Percentiles rank a stretch among this genome's conserved stretches.
Conservation (phyloP, 371 early-diverging fungal species). For the Lichtheimia hyalospora region DNA sequence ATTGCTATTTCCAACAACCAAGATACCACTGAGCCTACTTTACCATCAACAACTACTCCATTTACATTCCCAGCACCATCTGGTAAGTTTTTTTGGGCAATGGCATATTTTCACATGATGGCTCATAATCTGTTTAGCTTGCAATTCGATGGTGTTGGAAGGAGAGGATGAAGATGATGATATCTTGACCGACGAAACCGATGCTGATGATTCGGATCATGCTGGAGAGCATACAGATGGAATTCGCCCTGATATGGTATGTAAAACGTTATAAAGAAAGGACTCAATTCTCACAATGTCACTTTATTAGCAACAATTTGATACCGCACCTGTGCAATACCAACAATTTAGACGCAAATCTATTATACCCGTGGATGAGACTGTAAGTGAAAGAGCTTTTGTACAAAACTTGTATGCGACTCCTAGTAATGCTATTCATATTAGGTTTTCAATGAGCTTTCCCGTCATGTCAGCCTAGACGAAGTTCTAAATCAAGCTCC, state of each 20-base stretch:
- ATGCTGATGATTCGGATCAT: slow-evolving; percentile 17
- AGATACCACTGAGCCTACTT: too few species aligned
- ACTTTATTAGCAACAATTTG: slow-evolving; percentile 63
- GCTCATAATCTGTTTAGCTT: background rate
- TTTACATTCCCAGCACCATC: slow-evolving; percentile 9
- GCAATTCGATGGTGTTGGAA: slow-evolving; percentile 20
- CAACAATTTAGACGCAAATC: slow-evolving; percentile 88
- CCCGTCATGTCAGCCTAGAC: slow-evolving; percentile 84
- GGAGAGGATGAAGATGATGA: slow-evolving; percentile 38
- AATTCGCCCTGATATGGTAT: slow-evolving; percentile 47
- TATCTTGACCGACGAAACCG: slow-evolving; percentile 23
- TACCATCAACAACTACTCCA: background rate
- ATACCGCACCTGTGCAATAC: slow-evolving; percentile 58
- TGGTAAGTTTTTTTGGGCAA: too few species aligned
- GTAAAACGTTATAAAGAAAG: background rate
- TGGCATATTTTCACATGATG: too few species aligned
- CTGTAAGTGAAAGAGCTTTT: slow-evolving; percentile 25
- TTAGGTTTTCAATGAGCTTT: slow-evolving; percentile 73
- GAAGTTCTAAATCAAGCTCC: slow-evolving; percentile 68
- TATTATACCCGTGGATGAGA: slow-evolving; percentile 87
- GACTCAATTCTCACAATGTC: background rate
- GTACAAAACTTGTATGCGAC: background rate
- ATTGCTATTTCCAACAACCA: too few species aligned
- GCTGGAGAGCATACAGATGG: slow-evolving; percentile 31
- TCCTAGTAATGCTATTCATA: background rate